Conservation (phyloP, 2,329 filamentous ascomycete species). For the Zalaria obscura region DNA sequence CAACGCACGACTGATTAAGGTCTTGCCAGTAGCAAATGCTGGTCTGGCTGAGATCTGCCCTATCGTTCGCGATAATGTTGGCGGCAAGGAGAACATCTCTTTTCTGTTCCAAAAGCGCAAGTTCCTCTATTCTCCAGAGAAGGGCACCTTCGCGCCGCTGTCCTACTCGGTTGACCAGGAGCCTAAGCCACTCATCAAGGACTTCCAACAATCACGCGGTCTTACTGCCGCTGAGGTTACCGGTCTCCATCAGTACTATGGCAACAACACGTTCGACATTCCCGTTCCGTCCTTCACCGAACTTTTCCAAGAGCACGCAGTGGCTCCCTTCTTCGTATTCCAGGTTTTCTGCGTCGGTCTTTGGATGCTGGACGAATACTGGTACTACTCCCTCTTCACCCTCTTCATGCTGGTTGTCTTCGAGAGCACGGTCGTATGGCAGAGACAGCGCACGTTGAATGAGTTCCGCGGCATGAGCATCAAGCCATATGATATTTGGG, state of each 20-base stretch:
- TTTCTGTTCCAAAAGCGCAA: slow-evolving; percentile 98
- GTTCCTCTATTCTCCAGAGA: slow-evolving; percentile 67
- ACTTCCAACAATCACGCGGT: slow-evolving; percentile 70
- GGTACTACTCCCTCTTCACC: slow-evolving; percentile 99
- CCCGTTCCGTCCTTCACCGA: slow-evolving; percentile 91
- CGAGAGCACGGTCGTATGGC: slow-evolving; percentile 98
- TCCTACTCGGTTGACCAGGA: slow-evolving; percentile 72
- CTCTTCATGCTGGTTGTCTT: slow-evolving; percentile 97
- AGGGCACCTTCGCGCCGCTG: slow-evolving; percentile 66
- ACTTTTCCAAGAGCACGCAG: slow-evolving; percentile 94
- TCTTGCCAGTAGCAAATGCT: slow-evolving; percentile 79
- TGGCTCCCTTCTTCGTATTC: slow-evolving; percentile 98
- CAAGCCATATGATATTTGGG: slow-evolving; percentile 92
- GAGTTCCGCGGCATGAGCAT: slow-evolving; percentile 99
- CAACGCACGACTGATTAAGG: slow-evolving; percentile 76
- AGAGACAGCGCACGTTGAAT: slow-evolving; percentile 84
- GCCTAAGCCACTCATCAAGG: slow-evolving; percentile 63
- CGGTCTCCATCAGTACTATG: slow-evolving; percentile 81
- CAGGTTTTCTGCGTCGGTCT: slow-evolving; percentile 96
- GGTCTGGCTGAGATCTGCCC: slow-evolving; percentile 78
- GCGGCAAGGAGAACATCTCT: slow-evolving; percentile 61
- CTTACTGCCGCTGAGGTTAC: slow-evolving; percentile 64
- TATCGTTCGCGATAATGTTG: slow-evolving; percentile 62
- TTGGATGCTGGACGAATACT: slow-evolving; percentile 98
- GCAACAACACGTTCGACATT: slow-evolving; percentile 91